These are phyloP conservation scores for Fraxinus dipetala DNA, from an alignment of 305 asterid species.

Conservation along the genomic window DNA sequence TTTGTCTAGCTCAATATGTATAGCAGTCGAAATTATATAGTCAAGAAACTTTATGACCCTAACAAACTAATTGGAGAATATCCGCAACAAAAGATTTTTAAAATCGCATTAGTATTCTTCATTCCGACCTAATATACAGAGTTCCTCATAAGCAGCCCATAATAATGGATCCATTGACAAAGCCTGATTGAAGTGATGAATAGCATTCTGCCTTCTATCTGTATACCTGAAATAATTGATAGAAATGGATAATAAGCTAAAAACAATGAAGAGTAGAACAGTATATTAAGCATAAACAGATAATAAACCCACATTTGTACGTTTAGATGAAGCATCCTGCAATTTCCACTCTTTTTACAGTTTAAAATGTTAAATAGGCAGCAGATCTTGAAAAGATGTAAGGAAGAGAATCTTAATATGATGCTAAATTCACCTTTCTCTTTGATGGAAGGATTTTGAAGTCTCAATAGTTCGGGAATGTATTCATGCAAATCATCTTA, in stretches of 20 bases:
- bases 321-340: not conserved
- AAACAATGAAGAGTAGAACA: constrained; percentile 18
- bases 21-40: not conserved
- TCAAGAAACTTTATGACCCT: not conserved
- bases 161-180: constrained; percentile 82
- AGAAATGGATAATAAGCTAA: constrained; percentile 16
- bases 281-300: constrained; percentile 2
- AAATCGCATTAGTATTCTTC: not conserved
- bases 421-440: not conserved
- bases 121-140: constrained; percentile 77
- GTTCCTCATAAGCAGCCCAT: constrained; percentile 98
- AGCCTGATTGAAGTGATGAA: constrained; percentile 92
- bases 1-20: not conserved
- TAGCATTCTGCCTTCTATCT: constrained; percentile 80
- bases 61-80: not conserved
- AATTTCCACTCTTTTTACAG: not conserved
- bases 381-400: not conserved
- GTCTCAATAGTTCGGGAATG: not conserved
- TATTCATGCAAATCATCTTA: not conserved
- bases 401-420: not conserved
- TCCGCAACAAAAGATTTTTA: not conserved
- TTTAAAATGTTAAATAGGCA: not conserved
- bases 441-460: not conserved
- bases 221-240: constrained; percentile 66
- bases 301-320: not conserved